These are phyloP conservation scores for Collybia mongolica DNA, from an alignment of 768 basidiomycete species.

Conservation along the genomic window DNA sequence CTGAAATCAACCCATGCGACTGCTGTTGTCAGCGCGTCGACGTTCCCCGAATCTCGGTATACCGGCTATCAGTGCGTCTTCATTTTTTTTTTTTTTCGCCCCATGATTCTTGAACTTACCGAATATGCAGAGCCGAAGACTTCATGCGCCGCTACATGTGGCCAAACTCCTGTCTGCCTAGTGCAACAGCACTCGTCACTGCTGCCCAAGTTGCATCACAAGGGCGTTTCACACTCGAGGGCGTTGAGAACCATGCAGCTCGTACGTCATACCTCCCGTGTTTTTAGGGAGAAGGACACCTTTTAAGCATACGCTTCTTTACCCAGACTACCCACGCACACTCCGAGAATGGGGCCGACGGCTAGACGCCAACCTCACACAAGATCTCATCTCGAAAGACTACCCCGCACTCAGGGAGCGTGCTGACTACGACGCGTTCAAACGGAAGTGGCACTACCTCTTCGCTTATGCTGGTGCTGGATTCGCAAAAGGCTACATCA, in stretches of 20 bases:
- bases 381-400: slow-evolving; percentile 54
- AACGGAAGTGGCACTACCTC: slow-evolving; percentile 81
- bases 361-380: slow-evolving; percentile 62
- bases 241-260: slow-evolving; percentile 81
- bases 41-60: slow-evolving; percentile 69
- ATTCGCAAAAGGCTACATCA: slow-evolving; percentile 78
- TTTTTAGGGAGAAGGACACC: slow-evolving; percentile 10
- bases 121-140: slow-evolving; percentile 58
- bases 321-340: slow-evolving; percentile 80
- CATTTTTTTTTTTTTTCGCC: slow-evolving; percentile 2
- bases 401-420: slow-evolving; percentile 59
- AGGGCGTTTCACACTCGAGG: slow-evolving; percentile 78
- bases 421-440: slow-evolving; percentile 66
- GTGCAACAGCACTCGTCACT: slow-evolving; percentile 76
- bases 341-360: slow-evolving; percentile 89
- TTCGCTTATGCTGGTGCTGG: slow-evolving; percentile 82
- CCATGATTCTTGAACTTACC: slow-evolving; percentile 2
- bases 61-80: slow-evolving; percentile 65
- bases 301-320: neutral
- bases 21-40: slow-evolving; percentile 66
- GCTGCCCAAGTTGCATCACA: slow-evolving; percentile 69
- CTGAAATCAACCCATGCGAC: slow-evolving; percentile 68
- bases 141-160: slow-evolving; percentile 90
- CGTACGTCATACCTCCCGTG: slow-evolving; percentile 41
- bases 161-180: slow-evolving; percentile 87